A percentile compares a stretch with the other conserved stretches of the same genome.
phyloP scores from a whole-genome alignment of 2,329 filamentous ascomycete species.

The Paraconiothyrium brasiliense region DNA sequence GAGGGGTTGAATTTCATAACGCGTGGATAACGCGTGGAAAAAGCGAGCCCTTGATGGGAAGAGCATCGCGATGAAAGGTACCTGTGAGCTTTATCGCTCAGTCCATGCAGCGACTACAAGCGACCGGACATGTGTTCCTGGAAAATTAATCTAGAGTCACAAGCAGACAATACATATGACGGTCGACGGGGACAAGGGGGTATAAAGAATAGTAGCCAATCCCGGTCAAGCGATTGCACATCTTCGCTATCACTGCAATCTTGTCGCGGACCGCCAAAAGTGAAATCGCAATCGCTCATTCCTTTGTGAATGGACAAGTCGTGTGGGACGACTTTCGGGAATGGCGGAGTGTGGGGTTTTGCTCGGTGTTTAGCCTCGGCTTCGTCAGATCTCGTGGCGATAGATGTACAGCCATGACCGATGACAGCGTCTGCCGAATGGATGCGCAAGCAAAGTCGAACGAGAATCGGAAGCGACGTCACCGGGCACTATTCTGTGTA shows the following conservation, averaged over 20 bases:
- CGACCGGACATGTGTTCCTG: conserved; percentile 18
- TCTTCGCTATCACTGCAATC: conserved; percentile 22
- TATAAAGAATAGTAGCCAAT: conserved; percentile 30
- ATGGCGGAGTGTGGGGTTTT: conserved; percentile 25
- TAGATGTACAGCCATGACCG: not conserved
- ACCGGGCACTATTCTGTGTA: conserved; percentile 11
- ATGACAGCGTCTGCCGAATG: not conserved
- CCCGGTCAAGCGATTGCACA: conserved; percentile 28
- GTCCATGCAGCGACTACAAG: conserved; percentile 14
- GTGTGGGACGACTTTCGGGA: conserved; percentile 12
- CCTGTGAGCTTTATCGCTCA: conserved; percentile 25
- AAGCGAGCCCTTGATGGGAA: not conserved
- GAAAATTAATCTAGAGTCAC: conserved; percentile 26
- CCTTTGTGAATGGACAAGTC: conserved; percentile 13
- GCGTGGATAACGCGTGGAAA: conserved; percentile 24
- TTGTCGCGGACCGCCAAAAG: not conserved
- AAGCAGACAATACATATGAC: conserved; percentile 23
- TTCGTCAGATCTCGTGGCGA: not conserved
- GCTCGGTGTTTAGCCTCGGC: not conserved
- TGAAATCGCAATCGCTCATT: conserved; percentile 23
- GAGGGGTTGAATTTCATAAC: conserved; percentile 27
- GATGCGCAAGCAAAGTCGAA: not conserved
- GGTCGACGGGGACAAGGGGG: conserved; percentile 27
- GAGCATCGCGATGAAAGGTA: conserved; percentile 13
- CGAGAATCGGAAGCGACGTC: not conserved